Conservation (phyloP, 805 yeast species). For the Jamesozyma lodderae region DNA sequence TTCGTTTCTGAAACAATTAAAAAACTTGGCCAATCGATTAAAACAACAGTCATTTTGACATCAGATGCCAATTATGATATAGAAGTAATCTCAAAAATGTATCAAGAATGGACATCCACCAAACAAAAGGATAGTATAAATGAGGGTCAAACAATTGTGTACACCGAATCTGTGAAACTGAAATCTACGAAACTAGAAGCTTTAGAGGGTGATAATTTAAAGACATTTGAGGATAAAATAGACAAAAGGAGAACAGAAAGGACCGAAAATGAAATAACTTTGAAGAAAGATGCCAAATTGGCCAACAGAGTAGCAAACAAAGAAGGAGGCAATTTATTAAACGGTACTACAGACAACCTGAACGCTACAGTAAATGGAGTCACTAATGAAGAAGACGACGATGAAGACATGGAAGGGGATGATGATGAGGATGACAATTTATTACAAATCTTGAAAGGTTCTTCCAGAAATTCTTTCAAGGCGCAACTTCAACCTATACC, state of each 20-base stretch:
- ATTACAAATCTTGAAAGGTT: conserved; percentile 4
- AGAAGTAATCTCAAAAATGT: conserved; percentile 10
- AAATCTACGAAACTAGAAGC: conserved; percentile 40
- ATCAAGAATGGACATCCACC: conserved; percentile 41
- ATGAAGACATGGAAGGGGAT: conserved; percentile 23
- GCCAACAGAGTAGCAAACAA: conserved; percentile 14
- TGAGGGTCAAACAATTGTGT: conserved; percentile 55
- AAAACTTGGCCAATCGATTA: conserved; percentile 52
- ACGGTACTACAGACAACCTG: too few species aligned
- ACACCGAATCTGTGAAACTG: conserved; percentile 33
- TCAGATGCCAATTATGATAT: conserved; percentile 25
- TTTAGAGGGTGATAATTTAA: conserved; percentile 42
- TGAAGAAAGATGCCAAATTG: conserved; percentile 26
- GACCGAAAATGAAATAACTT: conserved; percentile 26
- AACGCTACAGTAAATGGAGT: background rate
- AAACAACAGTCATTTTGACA: conserved; percentile 66
- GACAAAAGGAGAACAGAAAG: conserved; percentile 37
- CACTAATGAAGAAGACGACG: conserved; percentile 1
- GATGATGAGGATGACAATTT: conserved; percentile 25
- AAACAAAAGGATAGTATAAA: conserved; percentile 36
- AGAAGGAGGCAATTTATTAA: background rate
- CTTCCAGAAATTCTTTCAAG: conserved; percentile 1
- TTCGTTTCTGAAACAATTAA: conserved; percentile 44
- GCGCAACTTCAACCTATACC: conserved; percentile 16
- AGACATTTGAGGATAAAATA: conserved; percentile 38